Conservation (phyloP, 164 flowering plant species). For the Brasenia schreberi region DNA sequence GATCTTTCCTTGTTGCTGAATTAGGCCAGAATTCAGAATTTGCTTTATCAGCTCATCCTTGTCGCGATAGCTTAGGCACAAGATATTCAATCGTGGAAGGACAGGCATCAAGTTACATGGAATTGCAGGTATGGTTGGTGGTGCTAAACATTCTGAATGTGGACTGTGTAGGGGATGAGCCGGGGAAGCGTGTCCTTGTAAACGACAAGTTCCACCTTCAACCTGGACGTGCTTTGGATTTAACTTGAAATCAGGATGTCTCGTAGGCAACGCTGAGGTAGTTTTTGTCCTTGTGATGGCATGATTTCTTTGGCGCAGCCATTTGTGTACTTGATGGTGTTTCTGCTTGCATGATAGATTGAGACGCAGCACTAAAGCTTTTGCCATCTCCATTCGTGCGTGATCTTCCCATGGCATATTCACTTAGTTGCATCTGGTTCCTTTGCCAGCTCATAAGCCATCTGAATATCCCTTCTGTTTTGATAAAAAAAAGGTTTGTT, state of each 20-base stretch:
- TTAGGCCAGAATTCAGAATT: conserved; percentile 17
- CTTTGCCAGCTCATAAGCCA: too few relatives aligned
- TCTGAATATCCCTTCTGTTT: too few relatives aligned
- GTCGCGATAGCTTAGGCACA: conserved; percentile 34
- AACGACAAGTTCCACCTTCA: conserved; percentile 25
- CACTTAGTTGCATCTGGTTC: conserved; percentile 15
- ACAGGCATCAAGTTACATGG: conserved; percentile 27
- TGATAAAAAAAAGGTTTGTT: too few relatives aligned
- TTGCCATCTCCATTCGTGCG: conserved; percentile 37
- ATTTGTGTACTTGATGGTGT: conserved; percentile 21
- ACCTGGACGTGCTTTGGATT: conserved; percentile 16
- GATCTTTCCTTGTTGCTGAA: too few relatives aligned
- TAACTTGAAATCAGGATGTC: not conserved
- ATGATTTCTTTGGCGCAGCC: conserved; percentile 53
- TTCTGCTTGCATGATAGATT: conserved; percentile 28
- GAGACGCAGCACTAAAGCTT: conserved; percentile 9
- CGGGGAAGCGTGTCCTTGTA: conserved; percentile 21
- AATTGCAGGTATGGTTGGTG: conserved; percentile 22
- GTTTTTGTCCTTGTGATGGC: conserved; percentile 77
- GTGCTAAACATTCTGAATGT: conserved; percentile 6
- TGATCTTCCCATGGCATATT: conserved; percentile 24
- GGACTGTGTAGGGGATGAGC: conserved; percentile 33
- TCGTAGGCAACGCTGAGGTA: conserved; percentile 23
- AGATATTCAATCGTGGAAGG: conserved; percentile 95
- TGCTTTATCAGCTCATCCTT: conserved; percentile 43